phyloP scores from a whole-genome alignment of 208 protist genomes.

The Trypanosomatidae sp. region DNA sequence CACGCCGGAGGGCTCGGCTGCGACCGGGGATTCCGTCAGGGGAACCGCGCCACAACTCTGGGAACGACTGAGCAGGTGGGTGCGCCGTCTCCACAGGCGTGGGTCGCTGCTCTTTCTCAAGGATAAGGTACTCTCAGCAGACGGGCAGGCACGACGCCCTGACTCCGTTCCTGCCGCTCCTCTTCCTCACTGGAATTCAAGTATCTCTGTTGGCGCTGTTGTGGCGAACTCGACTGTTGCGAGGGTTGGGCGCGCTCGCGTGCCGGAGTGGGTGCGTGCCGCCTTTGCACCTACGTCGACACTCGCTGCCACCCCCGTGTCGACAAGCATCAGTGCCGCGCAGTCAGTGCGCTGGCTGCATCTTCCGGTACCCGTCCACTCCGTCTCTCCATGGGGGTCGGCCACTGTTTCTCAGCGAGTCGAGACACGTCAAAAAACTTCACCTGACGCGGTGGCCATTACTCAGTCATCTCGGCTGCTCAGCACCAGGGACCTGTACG shows the following conservation, averaged over 20 bases:
- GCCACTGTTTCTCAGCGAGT: neutral
- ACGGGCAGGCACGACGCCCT: neutral
- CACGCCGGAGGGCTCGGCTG: neutral
- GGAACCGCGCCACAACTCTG: neutral
- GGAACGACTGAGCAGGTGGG: neutral
- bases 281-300: conserved; percentile 9
- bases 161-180: neutral
- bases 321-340: neutral
- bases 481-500: neutral
- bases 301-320: conserved; percentile 1
- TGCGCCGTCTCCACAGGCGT: neutral
- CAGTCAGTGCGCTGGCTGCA: conserved; percentile 5
- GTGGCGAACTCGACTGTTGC: neutral
- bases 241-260: neutral
- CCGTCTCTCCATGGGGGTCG: neutral
- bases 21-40: neutral
- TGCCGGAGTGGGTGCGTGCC: conserved; percentile 21
- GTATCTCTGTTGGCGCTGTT: neutral
- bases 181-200: neutral
- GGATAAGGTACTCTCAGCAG: neutral
- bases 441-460: neutral
- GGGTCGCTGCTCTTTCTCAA: neutral
- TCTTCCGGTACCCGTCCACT: neutral
- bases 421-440: neutral
- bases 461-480: neutral